Base-by-base conservation (phyloP, 2,329 filamentous ascomycete species). In the Rutstroemia sydowiana region DNA sequence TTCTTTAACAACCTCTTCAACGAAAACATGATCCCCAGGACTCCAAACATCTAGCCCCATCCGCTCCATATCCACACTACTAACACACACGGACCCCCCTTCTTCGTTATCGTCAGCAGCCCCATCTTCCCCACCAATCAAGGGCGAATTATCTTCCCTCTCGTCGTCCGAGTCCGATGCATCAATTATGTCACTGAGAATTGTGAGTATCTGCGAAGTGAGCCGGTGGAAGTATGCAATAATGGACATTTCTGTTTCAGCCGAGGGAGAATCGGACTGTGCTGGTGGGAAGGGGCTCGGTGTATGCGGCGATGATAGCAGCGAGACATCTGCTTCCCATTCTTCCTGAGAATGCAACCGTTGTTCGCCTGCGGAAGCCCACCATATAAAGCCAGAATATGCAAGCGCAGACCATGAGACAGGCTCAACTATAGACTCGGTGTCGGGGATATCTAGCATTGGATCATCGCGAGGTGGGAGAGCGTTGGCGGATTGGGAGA, bases 331-430 rank as follows among this genome's bases (percentile, higher is more conserved):
- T 42, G 73, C 42, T 71, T 74, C 45, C 70, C 82, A 79, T 58
- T 84, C 81, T 18, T 78, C 74, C 56, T 83, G 77, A 48, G 81
- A 78, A 45, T 78, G 74, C 16, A 77, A 74, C 7, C 78, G 72
- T 66, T 85, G 79, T 68, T 93, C 88, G 53, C 87, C 88, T 0
- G 88, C 87, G 14, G 84, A 88, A 2, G 88, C 87, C 88, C 88
- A 93, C 88, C 88, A 93, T 78, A 92, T 88, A 71, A 92, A 91
- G 21, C 85, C 84, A 50, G 79, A 81, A 69, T 92, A 93, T 5
- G 88, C 88, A 23, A 92, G 77, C 1, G 85, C 82, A 0, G 85
- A 76, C 88, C 83, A 87, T 39, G 77, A 83, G 37, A 77, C 66
- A 1, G 82, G 82, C 62, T 87, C 82, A 26, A 83, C 72, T 40